phyloP scores from a whole-genome alignment of 2,329 filamentous ascomycete genomes.

The Volutella citrinella region DNA sequence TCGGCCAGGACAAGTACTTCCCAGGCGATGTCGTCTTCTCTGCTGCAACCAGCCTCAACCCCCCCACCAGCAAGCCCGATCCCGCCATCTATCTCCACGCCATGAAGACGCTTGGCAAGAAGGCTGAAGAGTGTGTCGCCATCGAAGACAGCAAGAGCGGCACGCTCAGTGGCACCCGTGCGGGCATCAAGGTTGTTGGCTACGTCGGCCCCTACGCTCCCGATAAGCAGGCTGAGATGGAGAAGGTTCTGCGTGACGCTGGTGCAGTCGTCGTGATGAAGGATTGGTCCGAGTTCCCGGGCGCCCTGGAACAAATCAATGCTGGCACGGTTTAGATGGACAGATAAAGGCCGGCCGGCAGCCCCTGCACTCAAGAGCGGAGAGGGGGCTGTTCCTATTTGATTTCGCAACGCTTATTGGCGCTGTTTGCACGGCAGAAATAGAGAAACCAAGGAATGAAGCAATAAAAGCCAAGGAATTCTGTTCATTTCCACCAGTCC shows the following conservation, averaged over 20 bases:
- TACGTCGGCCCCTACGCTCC: constrained; percentile 77
- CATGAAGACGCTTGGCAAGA: constrained; percentile 69
- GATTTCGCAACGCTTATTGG: constrained; percentile 3
- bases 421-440: constrained; percentile 6
- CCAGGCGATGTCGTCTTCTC: constrained; percentile 72
- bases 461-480: no score
- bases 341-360: constrained; percentile 9
- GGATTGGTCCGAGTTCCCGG: constrained; percentile 56
- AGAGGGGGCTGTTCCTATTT: constrained; percentile 3
- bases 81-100: constrained; percentile 84
- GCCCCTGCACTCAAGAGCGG: constrained; percentile 17
- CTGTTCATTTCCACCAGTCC: constrained; percentile 41
- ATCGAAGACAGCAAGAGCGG: constrained; percentile 90
- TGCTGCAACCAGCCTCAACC: constrained; percentile 73
- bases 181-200: constrained; percentile 76
- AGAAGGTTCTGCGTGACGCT: constrained; percentile 55
- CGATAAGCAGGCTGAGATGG: constrained; percentile 63
- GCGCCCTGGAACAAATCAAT: constrained; percentile 44
- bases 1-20: constrained; percentile 79
- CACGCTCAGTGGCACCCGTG: constrained; percentile 68
- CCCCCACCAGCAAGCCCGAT: constrained; percentile 87
- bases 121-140: constrained; percentile 69
- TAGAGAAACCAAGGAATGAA: constrained; percentile 15
- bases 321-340: constrained; percentile 30
- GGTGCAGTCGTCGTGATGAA: constrained; percentile 63